Percentiles rank a stretch among this genome's conserved stretches.
These are phyloP conservation scores for Podospora comata DNA, from an alignment of 495 filamentous ascomycete species.

Conservation along the genomic window DNA sequence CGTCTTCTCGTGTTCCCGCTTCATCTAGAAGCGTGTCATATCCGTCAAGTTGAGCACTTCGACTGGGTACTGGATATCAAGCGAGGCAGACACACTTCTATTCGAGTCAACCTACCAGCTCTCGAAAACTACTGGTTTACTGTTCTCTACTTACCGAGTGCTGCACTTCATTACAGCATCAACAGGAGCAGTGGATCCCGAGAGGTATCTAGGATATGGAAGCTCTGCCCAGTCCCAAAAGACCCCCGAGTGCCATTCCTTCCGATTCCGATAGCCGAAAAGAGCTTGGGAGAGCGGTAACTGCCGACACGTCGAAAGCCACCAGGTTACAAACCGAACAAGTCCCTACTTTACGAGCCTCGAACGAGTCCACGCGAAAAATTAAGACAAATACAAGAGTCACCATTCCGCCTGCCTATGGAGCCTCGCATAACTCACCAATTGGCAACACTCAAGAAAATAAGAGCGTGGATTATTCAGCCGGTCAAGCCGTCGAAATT, in stretches of 20 bases:
- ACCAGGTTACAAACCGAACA: neutral
- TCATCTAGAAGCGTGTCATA: neutral
- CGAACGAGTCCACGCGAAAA: no score
- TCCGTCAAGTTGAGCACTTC: neutral
- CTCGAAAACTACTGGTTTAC: no score
- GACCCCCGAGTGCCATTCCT: neutral
- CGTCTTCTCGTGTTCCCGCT: neutral
- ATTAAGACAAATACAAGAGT: neutral
- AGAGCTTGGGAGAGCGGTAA: neutral
- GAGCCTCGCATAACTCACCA: neutral
- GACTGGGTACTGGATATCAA: neutral
- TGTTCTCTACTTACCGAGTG: no score
- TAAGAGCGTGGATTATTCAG: neutral
- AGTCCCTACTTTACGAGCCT: neutral
- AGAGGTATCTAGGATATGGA: no score
- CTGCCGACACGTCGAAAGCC: neutral
- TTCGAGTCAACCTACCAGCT: no score
- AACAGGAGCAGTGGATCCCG: no score
- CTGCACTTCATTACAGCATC: no score
- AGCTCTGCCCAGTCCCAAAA: neutral
- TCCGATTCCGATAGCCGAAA: neutral
- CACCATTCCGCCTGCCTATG: neutral
- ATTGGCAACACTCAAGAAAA: neutral
- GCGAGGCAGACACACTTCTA: no score
- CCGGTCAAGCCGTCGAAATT: neutral